Evolutionary conservation across 2,329 filamentous ascomycete species (phyloP), one percentile per base, ranked within the genome.

Genomic region (Sporothrix sp.): DNA sequence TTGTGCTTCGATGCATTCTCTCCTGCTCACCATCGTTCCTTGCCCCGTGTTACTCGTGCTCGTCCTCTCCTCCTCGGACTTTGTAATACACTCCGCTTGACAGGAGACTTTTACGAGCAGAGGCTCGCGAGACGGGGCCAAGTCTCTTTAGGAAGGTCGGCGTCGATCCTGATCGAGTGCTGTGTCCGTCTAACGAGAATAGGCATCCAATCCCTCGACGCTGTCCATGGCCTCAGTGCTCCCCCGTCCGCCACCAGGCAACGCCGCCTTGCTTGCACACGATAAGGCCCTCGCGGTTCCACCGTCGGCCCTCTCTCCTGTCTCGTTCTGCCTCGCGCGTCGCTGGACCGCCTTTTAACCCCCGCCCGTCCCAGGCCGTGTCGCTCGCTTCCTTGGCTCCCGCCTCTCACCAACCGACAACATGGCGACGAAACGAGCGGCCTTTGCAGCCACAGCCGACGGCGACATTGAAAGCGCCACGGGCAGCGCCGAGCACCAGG

Each of bases 371-470:
- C 14, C 23, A 16, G 33, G 32, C 42, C n/a, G 4, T 30, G 9
- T 42, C 20, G 27, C 35, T 11, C n/a, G n/a, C n/a, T n/a, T n/a
- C n/a, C n/a, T n/a, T n/a, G n/a, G n/a, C n/a, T n/a, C n/a, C n/a
- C n/a, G n/a, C n/a, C n/a, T n/a, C n/a, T n/a, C n/a, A n/a, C n/a
- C n/a, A n/a, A n/a, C n/a, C n/a, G n/a, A n/a, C 35, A 36, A 20
- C 14, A 51, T 51, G 50, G 37, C 50, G n/a, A 51, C 50, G 11
- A 51, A 47, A 21, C 45, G 50, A 27, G 23, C 50, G 36, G 32
- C 36, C 30, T 51, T 40, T 37, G n/a, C n/a, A n/a, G n/a, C n/a
- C n/a, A 11, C 43, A 23, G 42, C 50, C 6, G 54, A 48, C 20
- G 45, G 3, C 33, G 45, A 52, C 44, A 48, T 52, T 20, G 50